Evolutionary conservation across 2,329 filamentous ascomycete genomes (phyloP).

Genomic region (Colletotrichum sp.): DNA sequence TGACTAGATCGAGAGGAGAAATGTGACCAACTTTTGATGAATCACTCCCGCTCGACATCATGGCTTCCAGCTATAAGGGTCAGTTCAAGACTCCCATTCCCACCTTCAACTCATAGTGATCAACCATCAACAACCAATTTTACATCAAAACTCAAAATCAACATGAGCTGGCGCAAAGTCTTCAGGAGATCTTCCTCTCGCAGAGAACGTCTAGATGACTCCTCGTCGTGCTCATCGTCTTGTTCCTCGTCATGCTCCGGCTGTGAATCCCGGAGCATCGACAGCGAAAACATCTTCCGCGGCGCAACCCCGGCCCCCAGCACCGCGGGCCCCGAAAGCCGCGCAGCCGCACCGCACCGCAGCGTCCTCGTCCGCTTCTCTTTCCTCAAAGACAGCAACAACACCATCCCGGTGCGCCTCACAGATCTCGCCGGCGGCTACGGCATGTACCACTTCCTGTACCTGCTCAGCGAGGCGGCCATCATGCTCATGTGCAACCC

Average conservation of each 20-base stretch:
- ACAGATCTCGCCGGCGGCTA: neutral
- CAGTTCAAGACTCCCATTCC: too few species aligned
- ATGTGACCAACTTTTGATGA: neutral
- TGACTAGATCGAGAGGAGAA: neutral
- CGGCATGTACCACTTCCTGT: neutral
- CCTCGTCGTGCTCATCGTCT: neutral
- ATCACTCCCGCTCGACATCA: neutral
- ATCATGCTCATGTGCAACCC: neutral
- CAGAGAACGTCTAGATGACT: neutral
- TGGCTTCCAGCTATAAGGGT: neutral
- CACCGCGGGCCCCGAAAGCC: fast-evolving
- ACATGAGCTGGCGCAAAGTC: neutral
- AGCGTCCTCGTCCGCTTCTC: neutral
- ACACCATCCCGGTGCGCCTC: neutral
- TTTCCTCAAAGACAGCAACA: neutral
- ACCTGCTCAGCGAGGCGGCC: neutral
- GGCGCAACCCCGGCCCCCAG: neutral
- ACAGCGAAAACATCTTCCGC: neutral
- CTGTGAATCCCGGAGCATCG: neutral
- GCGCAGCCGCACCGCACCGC: neutral
- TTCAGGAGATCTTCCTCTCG: neutral
- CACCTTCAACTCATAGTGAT: neutral
- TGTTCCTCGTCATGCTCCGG: neutral
- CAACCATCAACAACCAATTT: neutral
- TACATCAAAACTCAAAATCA: neutral